A percentile compares a stretch with the other conserved stretches of the same genome.
Evolutionary conservation across 2,329 filamentous ascomycete genomes (phyloP).

Genomic region (Dactylella cylindrospora): DNA sequence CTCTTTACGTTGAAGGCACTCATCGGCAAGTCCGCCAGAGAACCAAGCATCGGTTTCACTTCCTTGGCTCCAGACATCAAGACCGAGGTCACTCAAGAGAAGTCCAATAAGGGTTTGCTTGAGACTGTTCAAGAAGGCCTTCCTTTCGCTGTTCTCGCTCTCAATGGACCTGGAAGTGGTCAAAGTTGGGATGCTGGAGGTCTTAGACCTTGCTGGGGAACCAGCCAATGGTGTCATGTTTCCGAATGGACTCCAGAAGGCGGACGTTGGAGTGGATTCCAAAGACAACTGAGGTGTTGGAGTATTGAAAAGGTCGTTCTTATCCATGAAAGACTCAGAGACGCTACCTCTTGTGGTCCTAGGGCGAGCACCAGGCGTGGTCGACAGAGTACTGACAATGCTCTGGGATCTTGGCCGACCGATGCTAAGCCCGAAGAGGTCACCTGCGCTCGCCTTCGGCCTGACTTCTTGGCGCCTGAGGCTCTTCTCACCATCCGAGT

Average conservation of each 20-base stretch:
- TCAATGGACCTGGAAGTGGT: slow-evolving; percentile 63
- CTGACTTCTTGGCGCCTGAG: slow-evolving; percentile 44
- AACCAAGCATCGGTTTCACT: slow-evolving; percentile 95
- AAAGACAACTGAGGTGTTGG: slow-evolving; percentile 73
- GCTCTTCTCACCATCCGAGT: slow-evolving; percentile 45
- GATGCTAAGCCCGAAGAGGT: slow-evolving; percentile 47
- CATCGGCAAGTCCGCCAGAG: slow-evolving; percentile 63
- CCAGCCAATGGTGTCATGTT: slow-evolving; percentile 64
- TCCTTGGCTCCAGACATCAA: slow-evolving; percentile 78
- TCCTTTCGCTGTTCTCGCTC: slow-evolving; percentile 68
- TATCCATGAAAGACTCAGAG: slow-evolving; percentile 54
- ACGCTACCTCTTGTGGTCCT: slow-evolving; percentile 19
- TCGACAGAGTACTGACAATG: slow-evolving; percentile 54
- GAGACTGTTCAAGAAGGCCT: slow-evolving; percentile 73
- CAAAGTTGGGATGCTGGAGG: slow-evolving; percentile 16
- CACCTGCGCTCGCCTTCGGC: slow-evolving; percentile 47
- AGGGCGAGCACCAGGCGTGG: slow-evolving; percentile 44
- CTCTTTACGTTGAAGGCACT: slow-evolving; percentile 66
- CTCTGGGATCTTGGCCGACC: slow-evolving; percentile 54
- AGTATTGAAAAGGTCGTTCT: slow-evolving; percentile 62
- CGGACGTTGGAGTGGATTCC: slow-evolving; percentile 64
- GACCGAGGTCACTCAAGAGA: slow-evolving; percentile 84
- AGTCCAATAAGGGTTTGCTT: slow-evolving; percentile 79
- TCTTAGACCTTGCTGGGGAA: slow-evolving; percentile 33
- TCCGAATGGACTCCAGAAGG: slow-evolving; percentile 62